Conservation (phyloP, 306 rosid species). For the Rosa rugosa region DNA sequence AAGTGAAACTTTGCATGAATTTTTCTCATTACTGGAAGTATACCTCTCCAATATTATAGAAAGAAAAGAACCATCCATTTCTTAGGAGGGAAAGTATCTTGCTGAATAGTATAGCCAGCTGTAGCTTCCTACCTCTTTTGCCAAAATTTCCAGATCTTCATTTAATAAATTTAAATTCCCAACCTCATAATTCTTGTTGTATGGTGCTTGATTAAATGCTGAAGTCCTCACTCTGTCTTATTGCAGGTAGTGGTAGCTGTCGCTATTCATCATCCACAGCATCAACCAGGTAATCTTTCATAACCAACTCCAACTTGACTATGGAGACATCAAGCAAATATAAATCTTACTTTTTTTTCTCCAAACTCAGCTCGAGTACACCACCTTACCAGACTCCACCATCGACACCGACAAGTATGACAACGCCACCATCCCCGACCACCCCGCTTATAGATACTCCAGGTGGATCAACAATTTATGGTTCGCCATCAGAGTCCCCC, state of each 20-base stretch:
- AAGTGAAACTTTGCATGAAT: neutral
- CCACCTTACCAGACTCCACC: slow-evolving; percentile 27
- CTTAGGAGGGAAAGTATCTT: neutral
- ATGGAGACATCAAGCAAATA: slow-evolving; percentile 13
- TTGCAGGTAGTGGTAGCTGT: slow-evolving; percentile 71
- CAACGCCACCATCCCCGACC: slow-evolving; percentile 34
- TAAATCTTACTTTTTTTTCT: slow-evolving; percentile 12
- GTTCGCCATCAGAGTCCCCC: slow-evolving; percentile 70
- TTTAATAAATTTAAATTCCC: neutral
- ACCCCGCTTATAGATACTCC: slow-evolving; percentile 48
- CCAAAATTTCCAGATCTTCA: neutral
- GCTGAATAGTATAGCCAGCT: neutral
- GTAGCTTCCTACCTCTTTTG: slow-evolving; percentile 5
- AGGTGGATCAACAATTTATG: slow-evolving; percentile 56
- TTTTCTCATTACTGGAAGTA: neutral
- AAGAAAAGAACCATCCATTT: neutral
- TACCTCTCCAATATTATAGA: neutral
- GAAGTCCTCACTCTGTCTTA: slow-evolving; percentile 15
- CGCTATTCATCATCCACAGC: slow-evolving; percentile 52
- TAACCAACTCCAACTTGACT: slow-evolving; percentile 22
- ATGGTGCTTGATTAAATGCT: slow-evolving; percentile 13
- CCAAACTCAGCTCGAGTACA: slow-evolving; percentile 47
- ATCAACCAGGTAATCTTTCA: slow-evolving; percentile 51
- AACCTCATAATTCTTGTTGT: neutral
- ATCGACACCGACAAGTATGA: slow-evolving; percentile 30